Percentiles rank a stretch among this genome's conserved stretches.
Evolutionary conservation across 768 basidiomycete genomes (phyloP).

Genomic region (Naganishia onofrii): DNA sequence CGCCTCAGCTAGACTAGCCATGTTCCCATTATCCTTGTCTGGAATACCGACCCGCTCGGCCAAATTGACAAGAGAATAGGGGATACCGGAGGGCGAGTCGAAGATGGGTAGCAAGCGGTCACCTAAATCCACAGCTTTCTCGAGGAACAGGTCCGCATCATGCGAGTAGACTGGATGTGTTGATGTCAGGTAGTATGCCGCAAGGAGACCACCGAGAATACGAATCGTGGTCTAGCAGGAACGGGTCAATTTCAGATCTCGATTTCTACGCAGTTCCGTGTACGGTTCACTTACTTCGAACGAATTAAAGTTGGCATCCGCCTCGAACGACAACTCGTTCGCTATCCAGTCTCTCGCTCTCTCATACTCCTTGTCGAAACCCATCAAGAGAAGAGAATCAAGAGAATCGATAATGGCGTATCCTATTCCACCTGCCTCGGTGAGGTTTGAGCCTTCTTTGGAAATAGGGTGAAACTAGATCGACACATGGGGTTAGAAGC

Average conservation of each 20-base stretch:
- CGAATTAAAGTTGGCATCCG: conserved; percentile 75
- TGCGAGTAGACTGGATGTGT: conserved; percentile 39
- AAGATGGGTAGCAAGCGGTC: conserved; percentile 82
- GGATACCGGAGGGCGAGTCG: conserved; percentile 75
- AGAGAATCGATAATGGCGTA: conserved; percentile 85
- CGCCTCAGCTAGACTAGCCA: conserved; percentile 80
- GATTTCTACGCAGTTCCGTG: neutral
- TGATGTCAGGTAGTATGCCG: conserved; percentile 75
- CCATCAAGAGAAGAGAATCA: conserved; percentile 84
- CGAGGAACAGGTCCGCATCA: conserved; percentile 67
- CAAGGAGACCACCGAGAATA: conserved; percentile 81
- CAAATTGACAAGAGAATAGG: conserved; percentile 76
- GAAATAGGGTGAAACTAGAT: conserved; percentile 76
- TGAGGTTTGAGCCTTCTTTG: conserved; percentile 71
- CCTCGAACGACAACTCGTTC: conserved; percentile 67
- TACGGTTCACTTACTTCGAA: conserved; percentile 80
- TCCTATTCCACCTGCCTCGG: conserved; percentile 70
- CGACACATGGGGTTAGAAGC: neutral
- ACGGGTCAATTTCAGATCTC: neutral
- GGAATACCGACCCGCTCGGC: conserved; percentile 61
- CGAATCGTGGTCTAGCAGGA: conserved; percentile 81
- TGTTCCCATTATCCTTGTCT: conserved; percentile 61
- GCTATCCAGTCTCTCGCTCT: conserved; percentile 76
- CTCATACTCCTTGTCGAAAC: conserved; percentile 70
- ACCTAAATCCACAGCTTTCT: conserved; percentile 76